phyloP scores from a whole-genome alignment of 1,139 yeast genomes.

The Hansenula lynferdii region DNA sequence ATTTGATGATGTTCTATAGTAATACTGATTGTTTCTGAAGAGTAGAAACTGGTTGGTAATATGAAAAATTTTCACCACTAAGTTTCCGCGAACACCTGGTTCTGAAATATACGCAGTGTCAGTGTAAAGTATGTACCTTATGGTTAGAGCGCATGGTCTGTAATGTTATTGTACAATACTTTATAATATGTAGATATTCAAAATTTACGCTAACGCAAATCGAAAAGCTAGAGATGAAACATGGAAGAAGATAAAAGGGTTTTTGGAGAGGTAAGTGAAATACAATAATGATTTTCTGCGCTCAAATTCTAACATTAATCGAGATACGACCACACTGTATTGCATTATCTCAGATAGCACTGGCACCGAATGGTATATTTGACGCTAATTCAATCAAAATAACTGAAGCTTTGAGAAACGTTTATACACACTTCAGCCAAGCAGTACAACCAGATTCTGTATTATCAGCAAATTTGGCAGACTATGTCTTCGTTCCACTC shows the following conservation, averaged over 20 bases:
- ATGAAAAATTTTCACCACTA: not conserved
- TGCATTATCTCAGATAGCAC: slow-evolving; percentile 34
- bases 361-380: slow-evolving; percentile 31
- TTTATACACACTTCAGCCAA: slow-evolving; percentile 23
- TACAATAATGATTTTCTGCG: not conserved
- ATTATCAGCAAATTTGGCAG: slow-evolving; percentile 43
- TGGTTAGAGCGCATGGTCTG: no score
- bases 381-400: slow-evolving; percentile 27
- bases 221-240: no score
- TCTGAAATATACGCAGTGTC: no score
- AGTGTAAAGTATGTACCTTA: not conserved
- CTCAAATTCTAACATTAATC: slow-evolving; percentile 14
- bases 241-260: slow-evolving; percentile 13
- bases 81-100: no score
- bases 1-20: not conserved
- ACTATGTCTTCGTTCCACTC: slow-evolving; percentile 59
- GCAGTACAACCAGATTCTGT: slow-evolving; percentile 8
- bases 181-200: no score
- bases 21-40: not conserved
- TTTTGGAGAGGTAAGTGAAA: slow-evolving; percentile 12
- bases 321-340: slow-evolving; percentile 35
- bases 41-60: not conserved
- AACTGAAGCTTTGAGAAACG: slow-evolving; percentile 27
- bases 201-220: no score
- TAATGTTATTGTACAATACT: no score